Percentiles rank a stretch among this genome's conserved stretches.
phyloP scores from a whole-genome alignment of 306 rosid genomes.

The Lathyrus sativus region DNA sequence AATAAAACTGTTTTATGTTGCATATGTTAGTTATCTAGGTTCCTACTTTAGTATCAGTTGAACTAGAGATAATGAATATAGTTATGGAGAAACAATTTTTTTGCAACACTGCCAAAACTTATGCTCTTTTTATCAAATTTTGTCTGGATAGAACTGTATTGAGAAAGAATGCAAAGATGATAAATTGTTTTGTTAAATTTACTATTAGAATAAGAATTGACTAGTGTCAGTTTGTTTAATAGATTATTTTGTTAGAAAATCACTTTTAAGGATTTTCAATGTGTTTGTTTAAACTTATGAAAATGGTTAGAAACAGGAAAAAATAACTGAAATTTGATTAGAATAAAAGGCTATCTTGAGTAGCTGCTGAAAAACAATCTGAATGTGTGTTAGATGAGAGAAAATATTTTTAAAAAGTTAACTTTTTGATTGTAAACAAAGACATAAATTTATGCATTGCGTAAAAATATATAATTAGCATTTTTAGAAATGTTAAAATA shows the following conservation, averaged over 20 bases:
- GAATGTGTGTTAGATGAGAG: background rate
- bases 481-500: background rate
- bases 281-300: background rate
- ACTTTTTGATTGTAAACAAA: background rate
- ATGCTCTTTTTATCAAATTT: conserved; percentile 11
- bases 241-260: no score
- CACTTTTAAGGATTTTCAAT: background rate
- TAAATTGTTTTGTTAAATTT: background rate
- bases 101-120: background rate
- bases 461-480: background rate
- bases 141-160: background rate
- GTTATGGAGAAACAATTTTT: background rate
- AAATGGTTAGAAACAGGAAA: background rate
- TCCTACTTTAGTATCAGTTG: conserved; percentile 11
- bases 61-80: background rate
- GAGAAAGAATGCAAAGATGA: conserved; percentile 2
- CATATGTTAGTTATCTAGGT: background rate
- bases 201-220: background rate
- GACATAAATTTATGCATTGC: background rate
- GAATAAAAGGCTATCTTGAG: background rate
- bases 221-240: no score
- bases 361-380: background rate
- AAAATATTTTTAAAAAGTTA: background rate
- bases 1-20: background rate
- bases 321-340: background rate